Evolutionary conservation across 352 stramenopile species (phyloP).

Genomic region (Aphanomyces cochlioides): DNA sequence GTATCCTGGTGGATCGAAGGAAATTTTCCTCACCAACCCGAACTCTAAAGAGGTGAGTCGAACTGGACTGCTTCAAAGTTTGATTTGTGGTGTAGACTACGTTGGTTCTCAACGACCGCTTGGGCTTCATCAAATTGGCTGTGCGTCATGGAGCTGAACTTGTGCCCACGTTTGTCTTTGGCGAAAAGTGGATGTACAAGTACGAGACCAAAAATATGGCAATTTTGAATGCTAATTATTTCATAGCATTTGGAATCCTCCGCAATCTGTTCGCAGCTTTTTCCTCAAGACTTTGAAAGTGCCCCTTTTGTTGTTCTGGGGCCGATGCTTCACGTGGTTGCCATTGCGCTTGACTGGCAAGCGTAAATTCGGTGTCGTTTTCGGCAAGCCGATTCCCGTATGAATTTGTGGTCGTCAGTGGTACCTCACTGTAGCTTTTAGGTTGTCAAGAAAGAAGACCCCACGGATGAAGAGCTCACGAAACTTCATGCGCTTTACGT

Average conservation of each 20-base stretch:
- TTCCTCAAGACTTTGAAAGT: conserved; percentile 70
- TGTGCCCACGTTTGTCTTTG: conserved; percentile 73
- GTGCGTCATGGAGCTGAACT: conserved; percentile 71
- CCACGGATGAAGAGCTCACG: conserved; percentile 57
- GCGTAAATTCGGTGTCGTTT: conserved; percentile 59
- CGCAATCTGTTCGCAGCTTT: conserved; percentile 53
- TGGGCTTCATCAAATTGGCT: conserved; percentile 78
- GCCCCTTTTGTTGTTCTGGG: conserved; percentile 76
- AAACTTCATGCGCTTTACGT: conserved; percentile 57
- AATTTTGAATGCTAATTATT: conserved; percentile 7
- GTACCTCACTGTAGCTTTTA: neutral
- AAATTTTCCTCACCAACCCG: conserved; percentile 75
- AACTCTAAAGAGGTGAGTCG: conserved; percentile 51
- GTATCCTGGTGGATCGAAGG: conserved; percentile 66
- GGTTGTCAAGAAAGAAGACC: conserved; percentile 46
- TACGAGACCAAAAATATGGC: conserved; percentile 22
- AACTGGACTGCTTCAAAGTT: neutral
- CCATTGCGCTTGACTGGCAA: conserved; percentile 60
- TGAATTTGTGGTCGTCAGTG: neutral
- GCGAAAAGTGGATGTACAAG: conserved; percentile 80
- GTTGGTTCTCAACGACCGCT: conserved; percentile 70
- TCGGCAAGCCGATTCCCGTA: conserved; percentile 60
- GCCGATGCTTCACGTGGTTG: conserved; percentile 68
- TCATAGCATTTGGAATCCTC: conserved; percentile 60
- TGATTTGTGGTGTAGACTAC: conserved; percentile 40